A percentile compares a stretch with the other conserved stretches of the same genome.
These are phyloP conservation scores for Fusarium redolens DNA, from an alignment of 2,329 filamentous ascomycete genomes.

Conservation along the genomic window DNA sequence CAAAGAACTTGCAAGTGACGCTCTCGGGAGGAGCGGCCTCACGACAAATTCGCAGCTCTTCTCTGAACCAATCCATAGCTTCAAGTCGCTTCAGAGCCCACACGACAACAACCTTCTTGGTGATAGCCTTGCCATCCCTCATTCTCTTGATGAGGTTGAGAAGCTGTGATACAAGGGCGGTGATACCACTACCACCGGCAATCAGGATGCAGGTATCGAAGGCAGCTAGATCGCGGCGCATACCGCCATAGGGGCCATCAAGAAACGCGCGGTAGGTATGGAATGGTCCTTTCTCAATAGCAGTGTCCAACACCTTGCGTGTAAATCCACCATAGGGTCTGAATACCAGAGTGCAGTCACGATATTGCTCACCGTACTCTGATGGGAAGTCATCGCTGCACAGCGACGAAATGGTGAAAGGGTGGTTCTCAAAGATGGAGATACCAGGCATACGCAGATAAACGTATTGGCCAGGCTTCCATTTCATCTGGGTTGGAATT, in stretches of 20 bases:
- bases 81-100: slow-evolving; percentile 93
- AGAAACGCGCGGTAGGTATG: slow-evolving; percentile 93
- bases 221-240: slow-evolving; percentile 87
- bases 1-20: slow-evolving; percentile 94
- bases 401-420: slow-evolving; percentile 92
- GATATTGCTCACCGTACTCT: slow-evolving; percentile 86
- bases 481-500: slow-evolving; percentile 90
- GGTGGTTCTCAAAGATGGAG: slow-evolving; percentile 90
- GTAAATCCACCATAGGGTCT: slow-evolving; percentile 93
- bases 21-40: slow-evolving; percentile 89
- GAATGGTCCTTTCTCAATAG: slow-evolving; percentile 86
- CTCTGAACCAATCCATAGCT: slow-evolving; percentile 97
- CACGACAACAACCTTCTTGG: slow-evolving; percentile 89
- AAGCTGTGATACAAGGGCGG: slow-evolving; percentile 89
- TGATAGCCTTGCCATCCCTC: slow-evolving; percentile 93
- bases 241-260: slow-evolving; percentile 94
- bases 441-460: slow-evolving; percentile 95
- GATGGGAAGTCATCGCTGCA: slow-evolving; percentile 95
- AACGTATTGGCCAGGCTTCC: slow-evolving; percentile 94
- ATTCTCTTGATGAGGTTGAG: slow-evolving; percentile 96
- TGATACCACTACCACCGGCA: slow-evolving; percentile 94
- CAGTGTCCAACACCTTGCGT: slow-evolving; percentile 82
- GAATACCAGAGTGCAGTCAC: slow-evolving; percentile 92
- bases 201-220: slow-evolving; percentile 96
- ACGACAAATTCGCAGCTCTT: slow-evolving; percentile 91